These are phyloP conservation scores for Kokia cookei DNA, from an alignment of 441 rosid genomes.

Conservation along the genomic window DNA sequence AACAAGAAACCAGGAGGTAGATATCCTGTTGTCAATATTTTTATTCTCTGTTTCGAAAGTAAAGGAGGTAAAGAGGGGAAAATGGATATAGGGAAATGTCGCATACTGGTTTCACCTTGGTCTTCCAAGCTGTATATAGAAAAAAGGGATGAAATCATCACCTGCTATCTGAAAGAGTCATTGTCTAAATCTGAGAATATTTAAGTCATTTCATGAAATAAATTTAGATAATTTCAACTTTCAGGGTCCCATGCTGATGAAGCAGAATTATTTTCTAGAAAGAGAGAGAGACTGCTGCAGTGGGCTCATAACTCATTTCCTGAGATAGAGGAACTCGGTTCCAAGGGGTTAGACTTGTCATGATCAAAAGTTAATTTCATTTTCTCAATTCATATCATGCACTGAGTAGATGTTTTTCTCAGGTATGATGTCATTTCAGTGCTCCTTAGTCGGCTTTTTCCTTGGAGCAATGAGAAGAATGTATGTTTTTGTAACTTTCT, in stretches of 20 bases:
- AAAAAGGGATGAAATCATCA: neutral
- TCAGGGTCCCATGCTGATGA: conserved; percentile 34
- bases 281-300: conserved; percentile 47
- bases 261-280: conserved; percentile 39
- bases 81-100: neutral
- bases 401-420: conserved; percentile 20
- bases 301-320: conserved; percentile 42
- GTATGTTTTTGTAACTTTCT: conserved; percentile 28
- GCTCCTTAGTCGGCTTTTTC: conserved; percentile 47
- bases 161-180: neutral
- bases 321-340: conserved; percentile 33
- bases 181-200: neutral
- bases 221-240: conserved; percentile 11
- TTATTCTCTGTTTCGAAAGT: conserved; percentile 3
- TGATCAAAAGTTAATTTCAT: neutral
- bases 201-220: conserved; percentile 2
- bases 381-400: conserved; percentile 20
- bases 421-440: conserved; percentile 49
- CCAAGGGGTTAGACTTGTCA: conserved; percentile 45
- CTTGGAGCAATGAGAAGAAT: conserved; percentile 28
- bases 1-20: conserved; percentile 21
- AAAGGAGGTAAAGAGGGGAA: neutral
- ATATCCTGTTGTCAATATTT: neutral
- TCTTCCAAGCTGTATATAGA: neutral
- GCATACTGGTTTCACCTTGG: neutral